These are phyloP conservation scores for Serendipita vermifera DNA, from an alignment of 768 basidiomycete genomes.

Conservation along the genomic window DNA sequence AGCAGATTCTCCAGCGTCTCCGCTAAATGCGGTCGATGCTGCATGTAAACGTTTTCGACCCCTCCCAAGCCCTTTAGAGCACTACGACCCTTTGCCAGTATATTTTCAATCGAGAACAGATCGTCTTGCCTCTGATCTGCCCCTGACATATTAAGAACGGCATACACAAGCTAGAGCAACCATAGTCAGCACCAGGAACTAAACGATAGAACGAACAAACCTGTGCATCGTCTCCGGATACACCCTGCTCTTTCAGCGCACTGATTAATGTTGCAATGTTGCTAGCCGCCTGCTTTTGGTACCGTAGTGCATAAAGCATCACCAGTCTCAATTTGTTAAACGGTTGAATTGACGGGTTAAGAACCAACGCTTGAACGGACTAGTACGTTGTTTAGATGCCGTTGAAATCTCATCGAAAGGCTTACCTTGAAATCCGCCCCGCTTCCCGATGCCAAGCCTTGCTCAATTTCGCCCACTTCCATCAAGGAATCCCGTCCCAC, in stretches of 20 bases:
- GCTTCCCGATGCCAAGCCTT: constrained; percentile 85
- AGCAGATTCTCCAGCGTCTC: constrained; percentile 85
- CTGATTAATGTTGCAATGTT: constrained; percentile 54
- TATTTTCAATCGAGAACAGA: constrained; percentile 86
- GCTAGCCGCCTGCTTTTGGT: constrained; percentile 76
- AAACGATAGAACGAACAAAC: constrained; percentile 15
- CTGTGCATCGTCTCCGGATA: constrained; percentile 14
- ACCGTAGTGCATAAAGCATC: constrained; percentile 84
- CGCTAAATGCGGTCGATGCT: constrained; percentile 85
- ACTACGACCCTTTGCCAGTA: constrained; percentile 86
- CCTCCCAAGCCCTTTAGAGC: constrained; percentile 97
- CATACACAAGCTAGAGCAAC: constrained; percentile 67
- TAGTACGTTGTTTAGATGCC: constrained; percentile 21
- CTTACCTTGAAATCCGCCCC: constrained; percentile 78
- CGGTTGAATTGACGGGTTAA: constrained; percentile 49
- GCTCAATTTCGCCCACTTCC: constrained; percentile 88
- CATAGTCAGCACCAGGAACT: neutral
- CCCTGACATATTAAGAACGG: constrained; percentile 83
- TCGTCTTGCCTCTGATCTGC: constrained; percentile 96
- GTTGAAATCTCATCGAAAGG: neutral
- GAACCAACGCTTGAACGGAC: constrained; percentile 72
- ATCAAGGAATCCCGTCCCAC: constrained; percentile 77
- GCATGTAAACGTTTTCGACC: constrained; percentile 98
- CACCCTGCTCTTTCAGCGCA: constrained; percentile 24
- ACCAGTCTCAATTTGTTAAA: constrained; percentile 83